Base-by-base conservation (phyloP, 2,329 filamentous ascomycete genomes). In the Aspergillus sp. region DNA sequence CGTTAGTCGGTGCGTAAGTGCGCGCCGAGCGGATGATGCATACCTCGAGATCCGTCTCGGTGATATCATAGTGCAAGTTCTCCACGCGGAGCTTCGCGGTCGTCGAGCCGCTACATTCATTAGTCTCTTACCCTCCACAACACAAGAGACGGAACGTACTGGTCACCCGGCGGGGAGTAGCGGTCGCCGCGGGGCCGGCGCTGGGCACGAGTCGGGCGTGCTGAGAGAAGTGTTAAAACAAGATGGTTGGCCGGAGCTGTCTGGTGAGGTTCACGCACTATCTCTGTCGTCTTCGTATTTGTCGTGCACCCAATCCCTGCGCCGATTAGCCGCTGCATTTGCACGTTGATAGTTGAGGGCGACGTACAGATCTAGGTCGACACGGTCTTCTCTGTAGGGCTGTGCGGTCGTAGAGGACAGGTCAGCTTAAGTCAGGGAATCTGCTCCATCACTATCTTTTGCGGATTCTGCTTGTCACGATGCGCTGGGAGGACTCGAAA, bases 301-400 rank as follows among this genome's bases (percentile, higher is more conserved):
- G 76, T 96, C 90, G 71, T 97, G 92, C 63, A 96, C 90, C 92
- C 92, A 97, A 79, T 96, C 91, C 68, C 90, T 90, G 36, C 20
- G 21, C 19, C 34, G 23, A 50, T 50, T 41, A 52, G 44, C 41
- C 21, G 43, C 25, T 5, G 14, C 32, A 20, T 20, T 41, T 25
- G 11, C 19, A 32, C 10, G 7, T 29, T 14, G 23, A 7, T 36
- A 3, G 34, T 36, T 6, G 17, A 14, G 29, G 38, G 50, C 38
- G 48, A 44, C 51, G 60, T 66, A 78, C 75, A 75, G 71, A 64
- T 77, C 73, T 55, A 78, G 61, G 56, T 78, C 74, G 54, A 75
- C 69, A 58, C 70, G 71, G 29, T 78, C 75, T 59, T 73, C 70
- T 64, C 71, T 70, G 56, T 72, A 72, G 57, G 73, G 65, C 76